Conservation (phyloP, 257 asterid genomes). For the Marsdenia floribunda region DNA sequence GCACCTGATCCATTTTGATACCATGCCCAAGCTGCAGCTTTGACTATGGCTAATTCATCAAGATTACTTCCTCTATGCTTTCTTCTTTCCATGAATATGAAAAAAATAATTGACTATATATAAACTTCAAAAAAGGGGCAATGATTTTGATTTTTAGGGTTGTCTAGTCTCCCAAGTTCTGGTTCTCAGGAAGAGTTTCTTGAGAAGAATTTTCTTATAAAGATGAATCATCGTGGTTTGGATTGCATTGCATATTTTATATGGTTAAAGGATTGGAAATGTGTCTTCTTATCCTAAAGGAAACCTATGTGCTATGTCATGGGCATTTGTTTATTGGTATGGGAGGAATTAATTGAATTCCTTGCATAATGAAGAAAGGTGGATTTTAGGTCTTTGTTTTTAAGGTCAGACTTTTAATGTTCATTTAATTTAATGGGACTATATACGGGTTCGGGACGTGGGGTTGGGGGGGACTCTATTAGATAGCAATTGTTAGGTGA, state of each 20-base stretch:
- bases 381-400: slow-evolving; percentile 4
- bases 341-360: neutral
- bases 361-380: neutral
- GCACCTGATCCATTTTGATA: slow-evolving; percentile 49
- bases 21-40: slow-evolving; percentile 67
- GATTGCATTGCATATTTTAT: neutral
- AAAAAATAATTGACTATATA: no score
- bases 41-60: slow-evolving; percentile 38
- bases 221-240: neutral
- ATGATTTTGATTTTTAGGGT: neutral
- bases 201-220: neutral
- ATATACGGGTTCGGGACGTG: slow-evolving; percentile 13
- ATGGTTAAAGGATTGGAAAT: neutral
- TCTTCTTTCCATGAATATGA: slow-evolving; percentile 19
- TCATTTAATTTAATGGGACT: slow-evolving; percentile 1
- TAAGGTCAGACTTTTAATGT: slow-evolving; percentile 7
- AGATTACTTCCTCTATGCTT: slow-evolving; percentile 16
- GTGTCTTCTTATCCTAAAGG: slow-evolving; percentile 13
- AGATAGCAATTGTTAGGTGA: slow-evolving; percentile 1
- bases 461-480: neutral
- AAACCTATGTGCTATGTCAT: slow-evolving; percentile 5
- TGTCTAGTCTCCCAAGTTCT: neutral
- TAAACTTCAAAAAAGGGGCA: neutral
- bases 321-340: neutral
- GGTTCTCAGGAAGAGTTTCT: neutral